Percentiles rank a stretch among this genome's conserved stretches.
Conservation (phyloP, 306 rosid species). For the Vigna mungo region DNA sequence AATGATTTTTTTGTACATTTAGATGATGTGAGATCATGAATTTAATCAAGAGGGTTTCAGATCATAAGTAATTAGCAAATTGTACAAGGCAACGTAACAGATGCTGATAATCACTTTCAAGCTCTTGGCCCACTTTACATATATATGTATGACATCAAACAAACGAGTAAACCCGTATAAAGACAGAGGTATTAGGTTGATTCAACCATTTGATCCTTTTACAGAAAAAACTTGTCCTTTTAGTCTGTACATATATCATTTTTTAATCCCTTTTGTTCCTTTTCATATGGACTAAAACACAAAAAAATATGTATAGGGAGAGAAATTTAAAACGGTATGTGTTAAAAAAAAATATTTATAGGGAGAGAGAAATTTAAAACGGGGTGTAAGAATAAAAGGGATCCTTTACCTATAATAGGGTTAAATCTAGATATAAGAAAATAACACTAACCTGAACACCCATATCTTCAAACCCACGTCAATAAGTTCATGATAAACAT, state of each 20-base stretch:
- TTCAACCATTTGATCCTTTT: too few species aligned
- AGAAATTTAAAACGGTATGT: neutral
- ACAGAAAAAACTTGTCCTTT: neutral
- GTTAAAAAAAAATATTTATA: too few species aligned
- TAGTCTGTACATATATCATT: neutral
- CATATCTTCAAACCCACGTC: constrained; percentile 74
- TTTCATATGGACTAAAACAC: neutral
- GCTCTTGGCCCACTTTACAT: neutral
- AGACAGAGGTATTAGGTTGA: neutral
- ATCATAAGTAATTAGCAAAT: constrained; percentile 3
- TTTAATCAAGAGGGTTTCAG: constrained; percentile 6
- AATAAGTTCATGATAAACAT: constrained; percentile 74
- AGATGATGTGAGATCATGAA: neutral
- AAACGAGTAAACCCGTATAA: neutral
- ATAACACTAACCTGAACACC: constrained; percentile 77
- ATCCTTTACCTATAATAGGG: neutral
- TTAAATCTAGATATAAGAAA: neutral
- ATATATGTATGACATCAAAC: neutral
- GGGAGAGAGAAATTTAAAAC: neutral
- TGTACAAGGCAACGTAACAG: constrained; percentile 2
- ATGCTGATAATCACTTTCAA: neutral
- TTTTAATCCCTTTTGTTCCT: neutral
- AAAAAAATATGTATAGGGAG: neutral
- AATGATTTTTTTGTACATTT: neutral
- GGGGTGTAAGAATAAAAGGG: neutral